Conservation (phyloP, 2,329 filamentous ascomycete genomes). For the Phyllosticta citriasiana region DNA sequence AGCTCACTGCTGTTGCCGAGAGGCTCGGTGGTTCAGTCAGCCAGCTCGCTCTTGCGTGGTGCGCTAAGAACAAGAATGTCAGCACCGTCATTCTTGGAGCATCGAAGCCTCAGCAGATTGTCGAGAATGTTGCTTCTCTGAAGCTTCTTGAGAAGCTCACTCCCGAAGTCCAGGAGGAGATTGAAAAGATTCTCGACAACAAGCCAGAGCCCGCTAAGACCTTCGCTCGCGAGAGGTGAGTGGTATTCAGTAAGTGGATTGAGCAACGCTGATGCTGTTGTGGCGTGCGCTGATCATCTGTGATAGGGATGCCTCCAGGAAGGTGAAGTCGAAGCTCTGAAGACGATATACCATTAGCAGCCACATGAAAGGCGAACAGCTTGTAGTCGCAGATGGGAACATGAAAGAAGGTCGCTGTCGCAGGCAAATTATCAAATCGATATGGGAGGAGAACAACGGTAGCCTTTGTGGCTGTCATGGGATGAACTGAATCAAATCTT, state of each 20-base stretch:
- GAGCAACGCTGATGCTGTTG: neutral
- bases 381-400: neutral
- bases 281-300: neutral
- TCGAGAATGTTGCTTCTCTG: constrained; percentile 39
- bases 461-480: neutral
- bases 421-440: neutral
- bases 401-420: neutral
- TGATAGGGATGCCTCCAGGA: neutral
- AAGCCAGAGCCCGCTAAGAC: constrained; percentile 22
- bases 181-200: constrained; percentile 29
- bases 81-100: constrained; percentile 47
- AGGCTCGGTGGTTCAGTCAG: constrained; percentile 37
- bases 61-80: constrained; percentile 49
- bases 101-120: constrained; percentile 39
- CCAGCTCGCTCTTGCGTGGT: constrained; percentile 51
- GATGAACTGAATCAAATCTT: neutral
- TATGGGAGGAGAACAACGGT: neutral
- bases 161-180: constrained; percentile 30
- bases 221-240: constrained; percentile 14
- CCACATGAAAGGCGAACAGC: neutral
- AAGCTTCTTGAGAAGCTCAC: constrained; percentile 32
- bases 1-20: constrained; percentile 41
- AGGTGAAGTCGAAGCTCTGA: neutral
- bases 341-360: neutral
- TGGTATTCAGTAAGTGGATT: neutral